Evolutionary conservation across 2,329 filamentous ascomycete genomes (phyloP).

Genomic region (Acephala macrosclerotiorum): DNA sequence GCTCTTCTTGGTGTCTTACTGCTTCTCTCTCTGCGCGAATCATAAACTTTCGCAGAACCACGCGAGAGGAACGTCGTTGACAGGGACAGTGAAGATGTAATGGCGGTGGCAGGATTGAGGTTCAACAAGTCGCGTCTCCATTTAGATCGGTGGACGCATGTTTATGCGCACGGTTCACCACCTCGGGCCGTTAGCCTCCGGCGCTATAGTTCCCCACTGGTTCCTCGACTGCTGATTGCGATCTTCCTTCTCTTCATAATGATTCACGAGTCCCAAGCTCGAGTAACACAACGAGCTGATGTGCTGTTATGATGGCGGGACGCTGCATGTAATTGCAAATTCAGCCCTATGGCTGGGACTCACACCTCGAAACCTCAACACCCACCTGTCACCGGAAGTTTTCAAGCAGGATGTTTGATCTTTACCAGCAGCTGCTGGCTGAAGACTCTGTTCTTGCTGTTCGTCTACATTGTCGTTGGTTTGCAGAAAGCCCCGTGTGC

Average conservation of each 20-base stretch:
- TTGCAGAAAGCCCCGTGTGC: conserved; percentile 22
- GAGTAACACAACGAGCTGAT: not conserved
- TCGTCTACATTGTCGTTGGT: conserved; percentile 21
- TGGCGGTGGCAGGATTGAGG: not conserved
- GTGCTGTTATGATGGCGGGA: not conserved
- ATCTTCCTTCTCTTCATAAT: not conserved
- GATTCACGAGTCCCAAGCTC: not conserved
- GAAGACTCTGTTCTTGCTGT: conserved; percentile 1
- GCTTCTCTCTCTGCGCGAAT: too few relatives aligned
- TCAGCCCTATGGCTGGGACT: not conserved
- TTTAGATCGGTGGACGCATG: not conserved
- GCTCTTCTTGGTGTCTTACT: not conserved
- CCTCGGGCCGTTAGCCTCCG: not conserved
- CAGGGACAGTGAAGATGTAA: not conserved
- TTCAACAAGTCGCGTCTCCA: conserved; percentile 3
- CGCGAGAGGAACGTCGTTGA: not conserved
- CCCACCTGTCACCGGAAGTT: too few relatives aligned
- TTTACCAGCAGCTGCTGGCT: not conserved
- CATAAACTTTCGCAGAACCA: not conserved
- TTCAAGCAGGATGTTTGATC: too few relatives aligned
- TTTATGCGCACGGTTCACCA: not conserved
- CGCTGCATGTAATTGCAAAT: not conserved
- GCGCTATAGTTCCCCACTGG: not conserved
- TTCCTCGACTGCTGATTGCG: not conserved
- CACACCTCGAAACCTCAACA: not conserved